Evolutionary conservation across 495 filamentous ascomycete species (phyloP).

Genomic region (Hapsidospora chrysogenum): DNA sequence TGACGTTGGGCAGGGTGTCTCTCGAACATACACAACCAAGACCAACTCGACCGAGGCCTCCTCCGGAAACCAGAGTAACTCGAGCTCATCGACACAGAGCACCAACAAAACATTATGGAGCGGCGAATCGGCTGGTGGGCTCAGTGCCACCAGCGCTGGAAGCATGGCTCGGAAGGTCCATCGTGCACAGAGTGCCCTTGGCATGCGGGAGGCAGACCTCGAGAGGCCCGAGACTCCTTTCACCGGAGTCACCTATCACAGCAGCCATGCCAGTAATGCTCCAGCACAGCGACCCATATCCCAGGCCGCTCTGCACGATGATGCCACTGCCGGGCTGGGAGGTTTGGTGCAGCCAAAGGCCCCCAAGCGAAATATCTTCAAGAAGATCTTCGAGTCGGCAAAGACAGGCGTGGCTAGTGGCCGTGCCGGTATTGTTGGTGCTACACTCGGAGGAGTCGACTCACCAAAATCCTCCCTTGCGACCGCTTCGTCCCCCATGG

Average conservation of each 20-base stretch:
- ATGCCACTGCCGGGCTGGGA: slow-evolving; percentile 42
- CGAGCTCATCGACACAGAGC: slow-evolving; percentile 55
- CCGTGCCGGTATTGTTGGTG: slow-evolving; percentile 63
- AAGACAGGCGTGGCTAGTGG: slow-evolving; percentile 87
- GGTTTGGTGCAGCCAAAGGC: slow-evolving; percentile 74
- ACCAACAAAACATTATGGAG: slow-evolving; percentile 87
- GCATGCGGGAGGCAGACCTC: slow-evolving; percentile 28
- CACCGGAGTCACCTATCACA: slow-evolving; percentile 67
- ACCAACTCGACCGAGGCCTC: slow-evolving; percentile 66
- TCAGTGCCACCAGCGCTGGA: slow-evolving; percentile 90
- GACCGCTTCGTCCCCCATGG: slow-evolving; percentile 6
- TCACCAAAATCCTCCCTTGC: not conserved
- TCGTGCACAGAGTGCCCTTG: slow-evolving; percentile 35
- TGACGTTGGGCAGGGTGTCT: slow-evolving; percentile 57
- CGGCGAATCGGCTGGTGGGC: slow-evolving; percentile 71
- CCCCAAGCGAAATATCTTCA: slow-evolving; percentile 90
- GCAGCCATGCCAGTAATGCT: slow-evolving; percentile 48
- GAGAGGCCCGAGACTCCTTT: slow-evolving; percentile 55
- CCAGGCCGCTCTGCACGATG: slow-evolving; percentile 27
- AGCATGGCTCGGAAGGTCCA: slow-evolving; percentile 64
- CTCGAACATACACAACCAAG: slow-evolving; percentile 70
- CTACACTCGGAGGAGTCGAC: slow-evolving; percentile 27
- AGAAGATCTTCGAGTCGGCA: slow-evolving; percentile 86
- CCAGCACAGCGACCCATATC: slow-evolving; percentile 30
- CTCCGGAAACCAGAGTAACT: slow-evolving; percentile 48